Evolutionary conservation across 192 early-diverging fungal genomes (phyloP), one percentile per base, ranked within the genome.

Genomic region (Linnemannia schmuckeri): DNA sequence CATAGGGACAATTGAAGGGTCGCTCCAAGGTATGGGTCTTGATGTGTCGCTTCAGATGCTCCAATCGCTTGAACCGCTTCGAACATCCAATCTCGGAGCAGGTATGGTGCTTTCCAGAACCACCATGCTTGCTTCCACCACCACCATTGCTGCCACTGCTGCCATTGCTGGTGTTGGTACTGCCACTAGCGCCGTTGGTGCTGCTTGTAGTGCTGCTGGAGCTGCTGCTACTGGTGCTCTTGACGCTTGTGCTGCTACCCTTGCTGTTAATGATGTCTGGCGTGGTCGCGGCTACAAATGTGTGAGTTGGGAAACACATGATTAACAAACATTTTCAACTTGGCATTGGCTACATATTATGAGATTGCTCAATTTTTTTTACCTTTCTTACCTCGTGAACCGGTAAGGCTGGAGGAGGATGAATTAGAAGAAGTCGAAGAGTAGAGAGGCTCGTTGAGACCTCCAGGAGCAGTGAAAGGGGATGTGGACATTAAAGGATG

Each of bases 21-120:
- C 91, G 82, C 78, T 93, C 92, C 72, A 91, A 78, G 1, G 92
- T 93, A 75, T 93, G 92, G 27, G 92, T 93, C 72, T 91, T 85
- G 52, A 93, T 82, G 70, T 93, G 92, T 22, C 92, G 88, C 70
- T 92, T 92, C 57, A 92, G 70, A 78, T 93, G 92, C 74, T 93
- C 92, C 13, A 93, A 84, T 35, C 92, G 82, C 78, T 93, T 93
- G 72, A 93, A 93, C 0, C 90, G 76, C 52, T 91, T 89, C 38
- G 85, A 86, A 63, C 92, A 93, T 10, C 81, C 82, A 38, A 76
- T 74, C 52, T 91, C 78, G 17, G 89, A 88, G 72, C 92, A 93
- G 17, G 89, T 90, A 78, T 91, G 92, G 44, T 80, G 87, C 74
- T 90, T 90, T 22, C 87, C 75, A 61, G 89, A 82, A 77, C 87